phyloP scores from a whole-genome alignment of 805 yeast genomes.

The Candida schatavii region DNA sequence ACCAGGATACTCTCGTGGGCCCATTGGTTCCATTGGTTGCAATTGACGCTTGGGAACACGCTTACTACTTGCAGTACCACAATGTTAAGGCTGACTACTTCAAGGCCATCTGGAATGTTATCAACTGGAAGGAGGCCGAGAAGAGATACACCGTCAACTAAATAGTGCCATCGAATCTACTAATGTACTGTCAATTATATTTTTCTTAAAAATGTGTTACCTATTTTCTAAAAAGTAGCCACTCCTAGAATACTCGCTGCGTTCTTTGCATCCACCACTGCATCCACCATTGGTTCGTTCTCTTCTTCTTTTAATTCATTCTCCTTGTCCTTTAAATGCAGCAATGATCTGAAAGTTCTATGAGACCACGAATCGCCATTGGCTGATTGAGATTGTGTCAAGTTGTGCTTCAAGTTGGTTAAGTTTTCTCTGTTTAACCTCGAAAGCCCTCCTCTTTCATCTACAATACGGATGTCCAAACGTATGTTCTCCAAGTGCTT shows the following conservation, averaged over 20 bases:
- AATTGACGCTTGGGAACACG: constrained; percentile 96
- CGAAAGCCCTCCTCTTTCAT: constrained; percentile 75
- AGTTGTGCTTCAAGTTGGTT: constrained; percentile 42
- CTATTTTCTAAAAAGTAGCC: constrained; percentile 58
- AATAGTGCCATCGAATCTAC: too few relatives aligned
- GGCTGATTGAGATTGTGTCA: constrained; percentile 41
- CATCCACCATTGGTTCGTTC: constrained; percentile 8
- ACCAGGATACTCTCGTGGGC: constrained; percentile 84
- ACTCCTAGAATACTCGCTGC: constrained; percentile 83
- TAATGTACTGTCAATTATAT: not conserved
- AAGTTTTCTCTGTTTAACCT: constrained; percentile 74
- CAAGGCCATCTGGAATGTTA: constrained; percentile 90
- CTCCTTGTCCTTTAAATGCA: constrained; percentile 15
- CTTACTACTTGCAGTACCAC: constrained; percentile 90
- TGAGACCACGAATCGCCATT: constrained; percentile 46
- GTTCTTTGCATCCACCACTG: constrained; percentile 65
- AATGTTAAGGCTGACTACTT: constrained; percentile 90
- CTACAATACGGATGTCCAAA: constrained; percentile 70
- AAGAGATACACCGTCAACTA: constrained; percentile 46
- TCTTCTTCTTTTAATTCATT: constrained; percentile 19
- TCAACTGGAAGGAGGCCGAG: constrained; percentile 91
- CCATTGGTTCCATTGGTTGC: constrained; percentile 74
- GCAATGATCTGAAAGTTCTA: constrained; percentile 34
- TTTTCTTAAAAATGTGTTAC: too few relatives aligned
- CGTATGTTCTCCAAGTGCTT: constrained; percentile 70